Conservation (phyloP, 352 stramenopile genomes). For the Pythium myriotylum region DNA sequence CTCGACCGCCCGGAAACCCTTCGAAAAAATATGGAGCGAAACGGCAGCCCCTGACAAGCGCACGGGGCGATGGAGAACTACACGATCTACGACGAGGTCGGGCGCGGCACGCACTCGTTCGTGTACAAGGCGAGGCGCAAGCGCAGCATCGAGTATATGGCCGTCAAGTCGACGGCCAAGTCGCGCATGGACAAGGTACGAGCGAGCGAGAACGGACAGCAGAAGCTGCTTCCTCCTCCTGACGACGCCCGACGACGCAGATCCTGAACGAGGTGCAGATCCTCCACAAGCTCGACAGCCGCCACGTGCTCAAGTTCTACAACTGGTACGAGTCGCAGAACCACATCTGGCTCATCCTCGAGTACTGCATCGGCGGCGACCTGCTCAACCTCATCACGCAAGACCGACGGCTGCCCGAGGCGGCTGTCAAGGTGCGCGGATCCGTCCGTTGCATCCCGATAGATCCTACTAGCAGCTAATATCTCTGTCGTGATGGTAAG, state of each 20-base stretch:
- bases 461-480: too few relatives aligned
- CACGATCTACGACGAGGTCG: slow-evolving; percentile 95
- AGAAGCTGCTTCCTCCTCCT: too few relatives aligned
- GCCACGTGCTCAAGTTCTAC: slow-evolving; percentile 91
- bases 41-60: background rate
- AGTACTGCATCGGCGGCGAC: slow-evolving; percentile 93
- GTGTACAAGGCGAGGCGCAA: slow-evolving; percentile 93
- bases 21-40: slow-evolving; percentile 23
- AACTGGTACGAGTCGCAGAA: slow-evolving; percentile 96
- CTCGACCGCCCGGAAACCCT: slow-evolving; percentile 4
- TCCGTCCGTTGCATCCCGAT: too few relatives aligned
- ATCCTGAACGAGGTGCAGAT: slow-evolving; percentile 89
- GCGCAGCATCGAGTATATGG: slow-evolving; percentile 93
- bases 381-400: slow-evolving; percentile 91
- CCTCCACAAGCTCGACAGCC: slow-evolving; percentile 86
- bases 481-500: slow-evolving; percentile 16
- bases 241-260: too few relatives aligned
- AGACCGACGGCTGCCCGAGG: slow-evolving; percentile 82
- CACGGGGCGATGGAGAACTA: slow-evolving; percentile 91
- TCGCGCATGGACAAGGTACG: slow-evolving; percentile 90
- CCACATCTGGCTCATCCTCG: slow-evolving; percentile 95
- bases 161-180: slow-evolving; percentile 93
- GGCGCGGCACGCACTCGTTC: slow-evolving; percentile 88
- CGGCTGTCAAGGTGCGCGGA: slow-evolving; percentile 43
- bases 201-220: too few relatives aligned